phyloP scores from a whole-genome alignment of 345 rosid species.

The Eutrema yunnanense region DNA sequence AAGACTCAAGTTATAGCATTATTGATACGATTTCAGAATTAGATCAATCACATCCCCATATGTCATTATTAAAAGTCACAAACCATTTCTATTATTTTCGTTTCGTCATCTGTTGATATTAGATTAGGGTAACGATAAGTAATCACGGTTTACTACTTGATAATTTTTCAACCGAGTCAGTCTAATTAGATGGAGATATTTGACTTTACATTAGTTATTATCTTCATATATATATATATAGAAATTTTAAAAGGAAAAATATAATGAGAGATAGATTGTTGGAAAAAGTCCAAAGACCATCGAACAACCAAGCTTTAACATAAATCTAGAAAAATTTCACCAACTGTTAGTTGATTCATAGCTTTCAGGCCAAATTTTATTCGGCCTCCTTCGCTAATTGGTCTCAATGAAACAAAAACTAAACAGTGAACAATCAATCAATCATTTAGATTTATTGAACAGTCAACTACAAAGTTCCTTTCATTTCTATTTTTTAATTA shows the following conservation, averaged over 20 bases:
- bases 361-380: slow-evolving; percentile 27
- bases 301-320: slow-evolving; percentile 19
- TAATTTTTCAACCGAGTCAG: neutral
- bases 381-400: slow-evolving; percentile 11
- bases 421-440: slow-evolving; percentile 1
- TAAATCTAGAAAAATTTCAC: slow-evolving; percentile 12
- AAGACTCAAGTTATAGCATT: slow-evolving; percentile 15
- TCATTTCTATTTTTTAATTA: slow-evolving; percentile 12
- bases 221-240: neutral
- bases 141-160: neutral
- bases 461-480: slow-evolving; percentile 35
- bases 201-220: neutral
- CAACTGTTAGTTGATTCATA: slow-evolving; percentile 33
- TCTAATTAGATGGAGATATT: neutral
- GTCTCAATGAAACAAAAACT: slow-evolving; percentile 4
- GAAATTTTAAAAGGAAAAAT: neutral
- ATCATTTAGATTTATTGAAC: slow-evolving; percentile 21
- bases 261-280: slow-evolving; percentile 2
- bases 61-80: neutral
- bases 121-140: neutral
- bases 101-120: neutral
- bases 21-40: neutral
- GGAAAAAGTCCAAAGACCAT: slow-evolving; percentile 24
- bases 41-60: neutral
- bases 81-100: neutral